Evolutionary conservation across 345 rosid genomes (phyloP).

Genomic region (Brassica rapa): DNA sequence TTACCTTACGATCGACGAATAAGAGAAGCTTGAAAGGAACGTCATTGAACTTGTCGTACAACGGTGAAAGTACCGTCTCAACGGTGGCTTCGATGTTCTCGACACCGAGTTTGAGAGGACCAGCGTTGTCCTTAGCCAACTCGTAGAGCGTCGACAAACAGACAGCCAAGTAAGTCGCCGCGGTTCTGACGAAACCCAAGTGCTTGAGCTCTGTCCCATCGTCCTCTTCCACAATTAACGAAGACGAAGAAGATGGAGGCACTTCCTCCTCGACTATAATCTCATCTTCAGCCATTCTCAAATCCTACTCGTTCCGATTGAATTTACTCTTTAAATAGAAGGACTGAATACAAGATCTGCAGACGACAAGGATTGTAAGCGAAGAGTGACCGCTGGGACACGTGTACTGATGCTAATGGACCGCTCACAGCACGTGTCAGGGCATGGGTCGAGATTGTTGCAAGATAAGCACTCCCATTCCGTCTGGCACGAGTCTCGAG

Average conservation of each 20-base stretch:
- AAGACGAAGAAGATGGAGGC: slow-evolving; percentile 3
- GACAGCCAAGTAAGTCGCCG: slow-evolving; percentile 46
- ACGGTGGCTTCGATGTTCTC: slow-evolving; percentile 62
- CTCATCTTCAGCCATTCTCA: slow-evolving; percentile 34
- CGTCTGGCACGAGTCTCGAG: slow-evolving; percentile 25
- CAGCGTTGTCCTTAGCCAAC: slow-evolving; percentile 72
- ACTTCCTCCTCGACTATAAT: slow-evolving; percentile 22
- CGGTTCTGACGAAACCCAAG: slow-evolving; percentile 60
- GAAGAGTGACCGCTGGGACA: slow-evolving; percentile 8
- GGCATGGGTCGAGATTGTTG: slow-evolving; percentile 22
- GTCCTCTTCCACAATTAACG: slow-evolving; percentile 30
- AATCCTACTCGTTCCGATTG: background rate
- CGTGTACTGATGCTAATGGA: background rate
- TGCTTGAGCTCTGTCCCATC: slow-evolving; percentile 52
- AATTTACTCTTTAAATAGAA: slow-evolving; percentile 8
- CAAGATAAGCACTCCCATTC: slow-evolving; percentile 21
- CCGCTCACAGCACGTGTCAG: slow-evolving; percentile 13
- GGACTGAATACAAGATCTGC: slow-evolving; percentile 13
- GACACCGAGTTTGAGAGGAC: slow-evolving; percentile 71
- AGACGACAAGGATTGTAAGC: slow-evolving; percentile 14
- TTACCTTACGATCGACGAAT: slow-evolving; percentile 73
- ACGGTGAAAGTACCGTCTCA: slow-evolving; percentile 60
- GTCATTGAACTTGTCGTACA: slow-evolving; percentile 58
- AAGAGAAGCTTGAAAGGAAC: slow-evolving; percentile 62
- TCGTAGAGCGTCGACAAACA: slow-evolving; percentile 58